phyloP scores from a whole-genome alignment of 1,139 yeast genomes.

The Trichomonascaceae sp. region DNA sequence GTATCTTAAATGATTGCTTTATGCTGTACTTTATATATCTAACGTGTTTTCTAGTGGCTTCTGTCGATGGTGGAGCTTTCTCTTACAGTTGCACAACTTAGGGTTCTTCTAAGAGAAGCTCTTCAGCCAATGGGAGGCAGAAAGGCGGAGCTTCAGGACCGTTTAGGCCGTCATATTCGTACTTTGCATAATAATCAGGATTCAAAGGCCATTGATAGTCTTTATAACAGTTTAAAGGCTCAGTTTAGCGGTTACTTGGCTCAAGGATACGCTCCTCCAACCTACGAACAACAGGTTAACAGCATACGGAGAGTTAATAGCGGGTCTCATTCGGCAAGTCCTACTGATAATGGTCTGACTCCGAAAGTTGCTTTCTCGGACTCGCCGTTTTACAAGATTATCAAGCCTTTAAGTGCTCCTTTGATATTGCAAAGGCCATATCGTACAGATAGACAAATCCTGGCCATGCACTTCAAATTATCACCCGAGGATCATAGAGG shows the following conservation, averaged over 20 bases:
- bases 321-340: background rate
- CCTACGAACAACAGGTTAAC: conserved; percentile 14
- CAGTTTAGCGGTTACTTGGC: background rate
- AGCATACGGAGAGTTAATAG: background rate
- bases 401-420: conserved; percentile 21
- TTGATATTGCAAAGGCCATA: conserved; percentile 21
- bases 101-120: conserved; percentile 23
- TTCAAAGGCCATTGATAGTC: background rate
- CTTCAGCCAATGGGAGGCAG: conserved; percentile 26
- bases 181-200: conserved; percentile 2
- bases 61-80: background rate
- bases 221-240: background rate
- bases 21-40: background rate
- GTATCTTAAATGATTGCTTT: background rate
- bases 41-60: conserved; percentile 1
- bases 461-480: conserved; percentile 17
- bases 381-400: conserved; percentile 29
- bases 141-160: conserved; percentile 28
- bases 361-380: conserved; percentile 16
- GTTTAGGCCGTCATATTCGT: conserved; percentile 19
- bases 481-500: conserved; percentile 11
- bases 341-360: background rate
- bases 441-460: conserved; percentile 14
- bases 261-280: conserved; percentile 4
- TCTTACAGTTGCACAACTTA: conserved; percentile 29